Base-by-base conservation (phyloP, 768 basidiomycete species). In the Mycena latifolia region DNA sequence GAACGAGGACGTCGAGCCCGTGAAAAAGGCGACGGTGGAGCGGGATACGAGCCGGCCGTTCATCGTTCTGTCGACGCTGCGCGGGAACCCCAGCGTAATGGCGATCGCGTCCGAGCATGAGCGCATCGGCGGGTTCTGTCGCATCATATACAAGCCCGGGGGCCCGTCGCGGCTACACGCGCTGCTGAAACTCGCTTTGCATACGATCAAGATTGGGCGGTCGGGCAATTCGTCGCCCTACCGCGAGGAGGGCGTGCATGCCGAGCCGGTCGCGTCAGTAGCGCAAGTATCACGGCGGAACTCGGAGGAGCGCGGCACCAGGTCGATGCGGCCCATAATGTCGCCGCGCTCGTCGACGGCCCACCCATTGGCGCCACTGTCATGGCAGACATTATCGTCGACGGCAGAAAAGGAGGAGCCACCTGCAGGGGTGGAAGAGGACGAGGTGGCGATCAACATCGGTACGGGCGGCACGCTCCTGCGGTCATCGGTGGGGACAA, bases 121-220 rank as follows among this genome's bases (percentile, higher is more conserved):
- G 74, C 82, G 83, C 46, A 86, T 90, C 14, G 96, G 96, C 11
- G 95, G 95, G 28, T 92, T 94, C 77, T 95, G 93, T 77, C 90
- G 93, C n/a, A 82, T 95, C 25, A 78, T 96, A 15, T 93, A 91
- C 85, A 98, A 98, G 75, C 96, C 96, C 12, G 89, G 89, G 27
- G 94, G 95, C 3, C 96, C 96, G 4, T 86, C 87, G 47, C 87
- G 91, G 24, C 83, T 97, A 61, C 85, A 89, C 28, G 75, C 83
- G 7, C 85, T 89, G 25, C 79, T 96, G 64, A 90, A 89, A 72
- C 85, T 90, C 12, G 85, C 86, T 74, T 62, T 90, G 27, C 85
- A 89, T 73, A 81, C 85, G 6, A 77, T 88, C 50, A 86, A 83
- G 52, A 87, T 90, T 47, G 80, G 81, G 47, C 65, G 77, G 64